Percentiles rank a stretch among this genome's conserved stretches.
Evolutionary conservation across 371 early-diverging fungal species (phyloP).

Genomic region (Basidiobolus heterosporus): DNA sequence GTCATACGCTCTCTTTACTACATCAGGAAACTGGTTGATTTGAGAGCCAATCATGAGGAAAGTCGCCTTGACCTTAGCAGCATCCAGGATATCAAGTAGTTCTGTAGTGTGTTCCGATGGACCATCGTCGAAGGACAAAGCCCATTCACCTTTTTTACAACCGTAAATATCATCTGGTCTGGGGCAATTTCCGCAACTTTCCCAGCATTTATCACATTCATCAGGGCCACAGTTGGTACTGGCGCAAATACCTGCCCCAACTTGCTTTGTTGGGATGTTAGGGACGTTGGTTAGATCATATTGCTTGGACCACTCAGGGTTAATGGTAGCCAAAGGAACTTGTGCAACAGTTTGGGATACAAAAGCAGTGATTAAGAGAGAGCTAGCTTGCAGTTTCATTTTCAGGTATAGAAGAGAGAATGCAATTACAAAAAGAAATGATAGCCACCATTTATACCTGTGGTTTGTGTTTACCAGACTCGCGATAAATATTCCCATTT

Average conservation of each 20-base stretch:
- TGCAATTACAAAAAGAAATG: no score
- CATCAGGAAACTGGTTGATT: conserved; percentile 9
- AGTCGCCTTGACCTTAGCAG: conserved; percentile 31
- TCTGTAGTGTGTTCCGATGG: conserved; percentile 16
- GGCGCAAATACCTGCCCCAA: conserved; percentile 21
- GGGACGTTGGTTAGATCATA: no score
- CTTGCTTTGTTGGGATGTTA: conserved; percentile 1
- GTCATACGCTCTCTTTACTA: conserved; percentile 17
- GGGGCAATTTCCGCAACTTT: conserved; percentile 18
- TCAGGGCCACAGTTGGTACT: conserved; percentile 16
- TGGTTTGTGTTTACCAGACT: no score
- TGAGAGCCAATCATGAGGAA: conserved; percentile 42
- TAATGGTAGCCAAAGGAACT: no score
- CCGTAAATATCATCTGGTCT: conserved; percentile 17
- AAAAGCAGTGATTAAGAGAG: no score
- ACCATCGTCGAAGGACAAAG: conserved; percentile 31
- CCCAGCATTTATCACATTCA: conserved; percentile 20
- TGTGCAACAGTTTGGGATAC: no score
- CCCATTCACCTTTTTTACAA: conserved; percentile 8
- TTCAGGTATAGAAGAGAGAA: no score
- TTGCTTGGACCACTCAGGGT: no score
- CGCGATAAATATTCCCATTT: no score
- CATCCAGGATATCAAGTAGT: conserved; percentile 24
- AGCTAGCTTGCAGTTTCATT: no score
- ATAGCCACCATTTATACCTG: no score